phyloP scores from a whole-genome alignment of 2,329 filamentous ascomycete species.

The Aureobasidium vineae region DNA sequence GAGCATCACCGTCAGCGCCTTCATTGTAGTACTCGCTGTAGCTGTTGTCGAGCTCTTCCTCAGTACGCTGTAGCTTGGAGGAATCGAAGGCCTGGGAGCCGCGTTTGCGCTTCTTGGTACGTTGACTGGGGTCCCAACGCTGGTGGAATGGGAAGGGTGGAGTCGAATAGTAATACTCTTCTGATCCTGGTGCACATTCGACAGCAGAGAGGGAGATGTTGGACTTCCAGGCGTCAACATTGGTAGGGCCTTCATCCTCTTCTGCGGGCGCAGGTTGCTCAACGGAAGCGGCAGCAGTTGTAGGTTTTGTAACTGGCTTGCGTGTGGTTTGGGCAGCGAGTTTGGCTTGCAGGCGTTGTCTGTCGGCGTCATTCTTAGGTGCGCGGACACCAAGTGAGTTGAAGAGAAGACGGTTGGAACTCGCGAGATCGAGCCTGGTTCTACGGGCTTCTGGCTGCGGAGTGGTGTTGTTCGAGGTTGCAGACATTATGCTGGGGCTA shows the following conservation, averaged over 20 bases:
- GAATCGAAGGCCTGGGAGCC: slow-evolving; percentile 37
- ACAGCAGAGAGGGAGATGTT: slow-evolving; percentile 75
- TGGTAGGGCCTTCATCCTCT: slow-evolving; percentile 41
- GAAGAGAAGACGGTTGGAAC: slow-evolving; percentile 67
- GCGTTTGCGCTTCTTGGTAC: slow-evolving; percentile 43
- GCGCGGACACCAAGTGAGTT: slow-evolving; percentile 67
- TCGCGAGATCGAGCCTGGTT: slow-evolving; percentile 56
- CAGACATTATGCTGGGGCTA: not conserved
- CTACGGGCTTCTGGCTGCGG: slow-evolving; percentile 37
- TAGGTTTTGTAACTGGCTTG: slow-evolving; percentile 12
- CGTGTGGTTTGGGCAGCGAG: slow-evolving; percentile 38
- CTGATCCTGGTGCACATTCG: slow-evolving; percentile 67
- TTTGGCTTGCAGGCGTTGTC: slow-evolving; percentile 59
- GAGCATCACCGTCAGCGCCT: slow-evolving; percentile 36
- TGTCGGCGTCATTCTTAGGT: slow-evolving; percentile 67
- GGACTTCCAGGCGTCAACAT: slow-evolving; percentile 66
- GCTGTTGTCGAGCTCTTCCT: slow-evolving; percentile 40
- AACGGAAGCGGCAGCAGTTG: slow-evolving; percentile 28
- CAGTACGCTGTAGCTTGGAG: slow-evolving; percentile 47
- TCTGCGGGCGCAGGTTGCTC: slow-evolving; percentile 35
- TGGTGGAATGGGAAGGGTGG: slow-evolving; percentile 90
- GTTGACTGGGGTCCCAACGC: slow-evolving; percentile 75
- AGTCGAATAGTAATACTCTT: slow-evolving; percentile 64
- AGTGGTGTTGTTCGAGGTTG: not conserved
- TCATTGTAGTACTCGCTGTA: slow-evolving; percentile 37